phyloP scores from a whole-genome alignment of 2,329 filamentous ascomycete genomes.

The Huntiella moniliformis region DNA sequence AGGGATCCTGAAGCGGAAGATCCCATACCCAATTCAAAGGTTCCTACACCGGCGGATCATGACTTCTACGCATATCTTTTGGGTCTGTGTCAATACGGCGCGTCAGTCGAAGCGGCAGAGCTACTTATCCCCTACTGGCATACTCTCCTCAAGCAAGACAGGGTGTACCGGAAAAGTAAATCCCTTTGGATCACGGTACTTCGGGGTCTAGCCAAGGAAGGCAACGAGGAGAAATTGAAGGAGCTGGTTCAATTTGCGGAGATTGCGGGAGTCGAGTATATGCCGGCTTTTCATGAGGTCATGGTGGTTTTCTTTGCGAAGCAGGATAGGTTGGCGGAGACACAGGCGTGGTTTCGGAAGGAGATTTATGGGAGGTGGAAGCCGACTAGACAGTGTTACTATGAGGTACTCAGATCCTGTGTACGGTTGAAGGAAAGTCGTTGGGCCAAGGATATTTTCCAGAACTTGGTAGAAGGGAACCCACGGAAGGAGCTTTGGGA shows the following conservation, averaged over 20 bases:
- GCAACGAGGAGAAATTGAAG: slow-evolving; percentile 37
- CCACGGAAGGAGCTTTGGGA: slow-evolving; percentile 46
- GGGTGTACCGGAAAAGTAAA: slow-evolving; percentile 13
- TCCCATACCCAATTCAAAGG: slow-evolving; percentile 1
- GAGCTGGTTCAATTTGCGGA: slow-evolving; percentile 34
- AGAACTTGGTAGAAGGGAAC: slow-evolving; percentile 27
- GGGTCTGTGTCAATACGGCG: slow-evolving; percentile 35
- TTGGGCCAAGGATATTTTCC: slow-evolving; percentile 44
- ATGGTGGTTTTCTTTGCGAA: slow-evolving; percentile 45
- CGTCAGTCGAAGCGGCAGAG: slow-evolving; percentile 29
- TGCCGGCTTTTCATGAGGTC: slow-evolving; percentile 28
- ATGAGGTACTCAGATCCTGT: slow-evolving; percentile 40
- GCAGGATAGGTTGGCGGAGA: slow-evolving; percentile 36
- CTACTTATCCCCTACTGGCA: slow-evolving; percentile 10
- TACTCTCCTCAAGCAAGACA: slow-evolving; percentile 6
- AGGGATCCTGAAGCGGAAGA: slow-evolving; percentile 9
- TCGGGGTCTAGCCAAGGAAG: slow-evolving; percentile 42
- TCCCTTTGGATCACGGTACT: slow-evolving; percentile 33
- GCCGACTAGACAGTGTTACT: slow-evolving; percentile 29
- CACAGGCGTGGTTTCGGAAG: slow-evolving; percentile 48
- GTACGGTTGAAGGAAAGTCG: slow-evolving; percentile 37
- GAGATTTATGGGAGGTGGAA: slow-evolving; percentile 24
- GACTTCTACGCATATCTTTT: slow-evolving; percentile 28
- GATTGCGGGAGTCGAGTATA: slow-evolving; percentile 26
- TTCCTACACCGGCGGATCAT: slow-evolving; percentile 9